Conservation (phyloP, 1,284 basidiomycete genomes). For the Trichosporon inkin region DNA sequence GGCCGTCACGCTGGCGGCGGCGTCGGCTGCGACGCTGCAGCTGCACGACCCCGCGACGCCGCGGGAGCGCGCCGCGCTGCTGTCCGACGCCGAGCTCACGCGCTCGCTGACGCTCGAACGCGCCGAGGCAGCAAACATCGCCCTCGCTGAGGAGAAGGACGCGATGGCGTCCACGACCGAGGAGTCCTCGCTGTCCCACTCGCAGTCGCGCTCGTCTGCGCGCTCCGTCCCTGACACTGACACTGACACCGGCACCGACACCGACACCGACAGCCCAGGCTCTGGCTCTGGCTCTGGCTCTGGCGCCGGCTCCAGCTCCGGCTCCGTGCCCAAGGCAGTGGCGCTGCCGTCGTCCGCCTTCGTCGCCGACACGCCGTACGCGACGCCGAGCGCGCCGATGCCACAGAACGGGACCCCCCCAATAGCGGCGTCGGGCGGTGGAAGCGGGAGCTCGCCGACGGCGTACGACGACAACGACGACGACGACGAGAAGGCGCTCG, state of each 20-base stretch:
- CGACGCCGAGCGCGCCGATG: no score
- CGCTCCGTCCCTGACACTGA: no score
- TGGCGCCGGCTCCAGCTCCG: no score
- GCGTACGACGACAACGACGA: background rate
- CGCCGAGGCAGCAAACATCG: background rate
- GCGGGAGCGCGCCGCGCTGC: background rate
- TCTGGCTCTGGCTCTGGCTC: no score
- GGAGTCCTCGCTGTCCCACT: background rate
- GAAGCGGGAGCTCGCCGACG: background rate
- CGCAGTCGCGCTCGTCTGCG: background rate
- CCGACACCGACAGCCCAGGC: no score
- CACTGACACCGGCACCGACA: no score
- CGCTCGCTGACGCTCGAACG: background rate
- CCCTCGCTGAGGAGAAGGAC: constrained; percentile 1
- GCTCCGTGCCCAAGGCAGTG: no score
- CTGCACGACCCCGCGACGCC: background rate
- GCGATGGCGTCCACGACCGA: background rate
- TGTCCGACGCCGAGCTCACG: background rate
- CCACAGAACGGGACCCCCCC: no score
- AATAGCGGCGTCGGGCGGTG: no score
- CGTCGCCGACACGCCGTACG: no score
- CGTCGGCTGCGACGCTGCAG: background rate
- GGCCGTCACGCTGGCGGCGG: no score
- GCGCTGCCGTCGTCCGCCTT: no score
- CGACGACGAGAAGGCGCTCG: background rate